These are phyloP conservation scores for Trametes cingulata DNA, from an alignment of 768 basidiomycete species.

Conservation along the genomic window DNA sequence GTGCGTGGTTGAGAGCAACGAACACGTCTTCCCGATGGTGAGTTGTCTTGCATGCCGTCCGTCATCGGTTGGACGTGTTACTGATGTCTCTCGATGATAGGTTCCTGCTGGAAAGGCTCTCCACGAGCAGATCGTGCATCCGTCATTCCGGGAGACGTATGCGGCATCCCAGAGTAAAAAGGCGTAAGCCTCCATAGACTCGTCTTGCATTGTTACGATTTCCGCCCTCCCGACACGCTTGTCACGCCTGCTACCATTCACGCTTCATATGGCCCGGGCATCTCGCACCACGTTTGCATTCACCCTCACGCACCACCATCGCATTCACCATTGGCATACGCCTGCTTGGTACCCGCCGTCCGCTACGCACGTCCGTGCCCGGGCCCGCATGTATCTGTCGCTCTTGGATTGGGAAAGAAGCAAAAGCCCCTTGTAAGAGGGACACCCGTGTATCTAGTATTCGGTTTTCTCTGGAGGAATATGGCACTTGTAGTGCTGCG, in stretches of 20 bases:
- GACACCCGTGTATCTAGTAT: slow-evolving; percentile 18
- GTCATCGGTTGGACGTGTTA: slow-evolving; percentile 7
- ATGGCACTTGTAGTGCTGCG: neutral
- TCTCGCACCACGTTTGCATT: neutral
- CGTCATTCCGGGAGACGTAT: slow-evolving; percentile 29
- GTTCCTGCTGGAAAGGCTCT: slow-evolving; percentile 93
- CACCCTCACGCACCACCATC: neutral
- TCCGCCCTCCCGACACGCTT: neutral
- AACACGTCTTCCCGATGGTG: slow-evolving; percentile 93
- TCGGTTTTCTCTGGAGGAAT: slow-evolving; percentile 2
- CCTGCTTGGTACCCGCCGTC: neutral
- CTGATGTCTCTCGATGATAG: slow-evolving; percentile 36
- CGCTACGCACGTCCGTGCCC: neutral
- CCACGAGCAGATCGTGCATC: slow-evolving; percentile 85
- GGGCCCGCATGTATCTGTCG: slow-evolving; percentile 14
- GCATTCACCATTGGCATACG: neutral
- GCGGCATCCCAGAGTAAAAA: slow-evolving; percentile 23
- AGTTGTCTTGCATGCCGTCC: slow-evolving; percentile 24
- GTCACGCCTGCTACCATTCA: neutral
- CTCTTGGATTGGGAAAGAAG: slow-evolving; percentile 14
- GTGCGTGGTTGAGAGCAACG: slow-evolving; percentile 79
- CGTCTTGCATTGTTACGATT: neutral
- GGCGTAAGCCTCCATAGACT: slow-evolving; percentile 2
- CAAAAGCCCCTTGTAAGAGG: slow-evolving; percentile 8
- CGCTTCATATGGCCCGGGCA: neutral